Evolutionary conservation across 2,329 filamentous ascomycete genomes (phyloP), one percentile per base, ranked within the genome.

Genomic region (Cladosporium austrohemisphaericum): DNA sequence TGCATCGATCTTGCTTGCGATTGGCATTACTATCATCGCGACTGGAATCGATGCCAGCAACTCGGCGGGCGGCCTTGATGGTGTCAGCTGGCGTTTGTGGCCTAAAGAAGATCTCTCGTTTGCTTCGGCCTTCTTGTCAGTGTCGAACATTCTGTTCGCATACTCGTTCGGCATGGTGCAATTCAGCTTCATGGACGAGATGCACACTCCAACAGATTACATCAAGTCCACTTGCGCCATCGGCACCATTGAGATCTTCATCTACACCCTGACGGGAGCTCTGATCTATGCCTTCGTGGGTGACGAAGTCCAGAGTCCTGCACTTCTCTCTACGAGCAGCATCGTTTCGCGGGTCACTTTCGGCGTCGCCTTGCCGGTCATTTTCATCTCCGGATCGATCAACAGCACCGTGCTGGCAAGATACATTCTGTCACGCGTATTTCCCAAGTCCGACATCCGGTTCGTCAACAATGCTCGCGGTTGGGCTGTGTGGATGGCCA

Each of bases 161-260:
- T 75, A 74, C 61, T 69, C 68, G 22, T 74, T 74, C 56, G 91
- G 0, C 91, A 96, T 66, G 95, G 95, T 60, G 95, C 91, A 0
- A 77, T 96, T n/a, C 91, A 92, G 86, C 60, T 96, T 96, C 72
- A 96, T 96, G 56, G 90, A 91, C 3, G 91, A 96, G 69, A 96
- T 96, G 91, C 86, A 78, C 63, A 75, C 81, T 41, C 81, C 77
- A 1, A 82, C 79, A 50, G 91, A 96, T 58, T 96, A 96, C 64
- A 89, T 89, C 59, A 96, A 96, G 70, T 88, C 91, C 2, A 79
- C 96, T 1, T 95, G 89, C 81, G 85, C 85, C 1, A 90, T 94
- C 54, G 95, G 91, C 10, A 86, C 95, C 55, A 85, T 85, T 49
- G 90, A 96, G 63, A 79, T 95, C 51, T 79, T 95, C 51, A 77